These are phyloP conservation scores for Cryptococcus floricola DNA, from an alignment of 1,284 basidiomycete species.

Conservation along the genomic window DNA sequence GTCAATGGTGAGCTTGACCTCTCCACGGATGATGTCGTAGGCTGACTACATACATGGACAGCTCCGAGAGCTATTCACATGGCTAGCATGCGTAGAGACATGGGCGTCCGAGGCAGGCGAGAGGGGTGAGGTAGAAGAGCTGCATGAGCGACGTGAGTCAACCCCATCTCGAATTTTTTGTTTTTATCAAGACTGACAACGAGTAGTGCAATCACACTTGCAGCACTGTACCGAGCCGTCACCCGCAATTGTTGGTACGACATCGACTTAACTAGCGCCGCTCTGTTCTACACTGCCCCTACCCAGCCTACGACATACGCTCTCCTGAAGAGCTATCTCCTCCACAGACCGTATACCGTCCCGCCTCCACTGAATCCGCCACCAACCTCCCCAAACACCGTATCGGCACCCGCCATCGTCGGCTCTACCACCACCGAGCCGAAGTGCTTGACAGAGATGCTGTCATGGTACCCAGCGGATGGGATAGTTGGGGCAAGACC, in stretches of 20 bases:
- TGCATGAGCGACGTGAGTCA: slow-evolving; percentile 71
- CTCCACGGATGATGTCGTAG: neutral
- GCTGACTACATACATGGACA: slow-evolving; percentile 2
- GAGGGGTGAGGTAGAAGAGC: slow-evolving; percentile 64
- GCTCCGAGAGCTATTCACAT: slow-evolving; percentile 75
- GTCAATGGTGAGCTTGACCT: slow-evolving; percentile 57
- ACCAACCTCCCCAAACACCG: no score
- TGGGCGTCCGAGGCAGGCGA: slow-evolving; percentile 56
- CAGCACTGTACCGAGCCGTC: slow-evolving; percentile 86
- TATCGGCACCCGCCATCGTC: no score
- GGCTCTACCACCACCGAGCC: no score
- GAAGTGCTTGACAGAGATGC: no score
- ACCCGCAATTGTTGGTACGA: slow-evolving; percentile 48
- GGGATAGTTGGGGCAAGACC: no score
- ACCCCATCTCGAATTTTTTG: neutral
- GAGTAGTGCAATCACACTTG: slow-evolving; percentile 74
- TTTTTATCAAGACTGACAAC: neutral
- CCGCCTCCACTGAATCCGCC: no score
- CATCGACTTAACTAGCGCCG: slow-evolving; percentile 69
- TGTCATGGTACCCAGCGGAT: no score
- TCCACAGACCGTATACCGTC: no score
- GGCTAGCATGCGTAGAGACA: slow-evolving; percentile 77
- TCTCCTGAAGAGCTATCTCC: no score
- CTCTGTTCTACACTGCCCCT: slow-evolving; percentile 84
- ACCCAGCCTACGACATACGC: slow-evolving; percentile 70